Evolutionary conservation across 106 monocot genomes (phyloP).

Genomic region (Dioscorea alata): DNA sequence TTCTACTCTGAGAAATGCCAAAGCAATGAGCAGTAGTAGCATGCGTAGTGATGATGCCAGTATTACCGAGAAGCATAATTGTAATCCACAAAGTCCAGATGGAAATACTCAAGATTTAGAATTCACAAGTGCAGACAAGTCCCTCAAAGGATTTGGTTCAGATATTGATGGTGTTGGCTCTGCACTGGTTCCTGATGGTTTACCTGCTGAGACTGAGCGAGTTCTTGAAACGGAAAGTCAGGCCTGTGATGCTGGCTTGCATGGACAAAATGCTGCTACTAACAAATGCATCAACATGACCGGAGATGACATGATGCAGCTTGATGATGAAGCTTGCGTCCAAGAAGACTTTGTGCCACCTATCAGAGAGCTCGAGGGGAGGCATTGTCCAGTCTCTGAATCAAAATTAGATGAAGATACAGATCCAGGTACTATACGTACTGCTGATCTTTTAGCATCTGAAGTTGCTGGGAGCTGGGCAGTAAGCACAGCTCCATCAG

Average conservation of each 20-base stretch:
- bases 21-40: not conserved
- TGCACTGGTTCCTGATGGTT: conserved; percentile 27
- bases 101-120: conserved; percentile 66
- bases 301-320: conserved; percentile 50
- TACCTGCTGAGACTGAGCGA: conserved; percentile 43
- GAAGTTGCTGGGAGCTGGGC: conserved; percentile 95
- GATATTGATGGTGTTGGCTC: conserved; percentile 42
- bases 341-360: conserved; percentile 22
- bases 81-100: conserved; percentile 34
- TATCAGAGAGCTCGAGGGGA: not conserved
- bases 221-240: conserved; percentile 64
- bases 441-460: conserved; percentile 82
- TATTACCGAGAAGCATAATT: conserved; percentile 53
- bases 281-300: conserved; percentile 38
- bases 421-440: conserved; percentile 36
- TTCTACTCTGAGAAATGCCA: conserved; percentile 24
- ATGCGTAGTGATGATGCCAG: conserved; percentile 24
- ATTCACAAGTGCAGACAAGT: conserved; percentile 44
- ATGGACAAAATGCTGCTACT: conserved; percentile 12
- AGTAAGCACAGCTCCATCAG: conserved; percentile 59
- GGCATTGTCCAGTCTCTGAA: conserved; percentile 11
- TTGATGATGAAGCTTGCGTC: conserved; percentile 40
- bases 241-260: conserved; percentile 10
- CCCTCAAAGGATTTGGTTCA: conserved; percentile 30
- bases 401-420: conserved; percentile 46